phyloP scores from a whole-genome alignment of 331 rosid genomes.

The Stylosanthes scabra region DNA sequence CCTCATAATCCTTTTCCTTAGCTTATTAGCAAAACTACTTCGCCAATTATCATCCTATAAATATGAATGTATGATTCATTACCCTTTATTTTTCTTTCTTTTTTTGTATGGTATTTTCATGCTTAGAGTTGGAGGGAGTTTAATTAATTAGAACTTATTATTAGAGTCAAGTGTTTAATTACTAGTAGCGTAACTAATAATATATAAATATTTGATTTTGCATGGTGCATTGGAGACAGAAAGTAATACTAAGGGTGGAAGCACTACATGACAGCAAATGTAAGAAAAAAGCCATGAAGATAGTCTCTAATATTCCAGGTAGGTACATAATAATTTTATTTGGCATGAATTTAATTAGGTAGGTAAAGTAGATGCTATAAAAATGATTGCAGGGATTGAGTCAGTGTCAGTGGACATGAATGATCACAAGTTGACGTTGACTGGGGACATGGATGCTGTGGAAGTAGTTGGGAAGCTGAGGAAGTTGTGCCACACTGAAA shows the following conservation, averaged over 20 bases:
- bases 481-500: conserved; percentile 56
- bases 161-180: not conserved
- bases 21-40: not conserved
- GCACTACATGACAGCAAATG: conserved; percentile 45
- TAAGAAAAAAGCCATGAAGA: conserved; percentile 66
- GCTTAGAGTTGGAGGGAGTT: not conserved
- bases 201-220: conserved; percentile 7
- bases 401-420: conserved; percentile 71
- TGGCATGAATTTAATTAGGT: too few relatives aligned
- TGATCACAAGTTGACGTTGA: conserved; percentile 63
- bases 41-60: not conserved
- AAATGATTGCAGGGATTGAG: conserved; percentile 62
- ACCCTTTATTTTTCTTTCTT: not conserved
- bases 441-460: conserved; percentile 70
- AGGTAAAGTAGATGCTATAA: too few relatives aligned
- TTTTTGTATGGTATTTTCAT: not conserved
- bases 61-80: conserved; percentile 29
- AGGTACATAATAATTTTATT: not conserved
- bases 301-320: conserved; percentile 73
- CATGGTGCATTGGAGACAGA: conserved; percentile 46
- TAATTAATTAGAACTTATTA: too few relatives aligned
- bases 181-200: too few relatives aligned
- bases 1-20: not conserved
- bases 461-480: conserved; percentile 56
- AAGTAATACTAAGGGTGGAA: conserved; percentile 59